Evolutionary conservation across 352 stramenopile species (phyloP), one percentile per base, ranked within the genome.

Genomic region (Blastocystis hominis): DNA sequence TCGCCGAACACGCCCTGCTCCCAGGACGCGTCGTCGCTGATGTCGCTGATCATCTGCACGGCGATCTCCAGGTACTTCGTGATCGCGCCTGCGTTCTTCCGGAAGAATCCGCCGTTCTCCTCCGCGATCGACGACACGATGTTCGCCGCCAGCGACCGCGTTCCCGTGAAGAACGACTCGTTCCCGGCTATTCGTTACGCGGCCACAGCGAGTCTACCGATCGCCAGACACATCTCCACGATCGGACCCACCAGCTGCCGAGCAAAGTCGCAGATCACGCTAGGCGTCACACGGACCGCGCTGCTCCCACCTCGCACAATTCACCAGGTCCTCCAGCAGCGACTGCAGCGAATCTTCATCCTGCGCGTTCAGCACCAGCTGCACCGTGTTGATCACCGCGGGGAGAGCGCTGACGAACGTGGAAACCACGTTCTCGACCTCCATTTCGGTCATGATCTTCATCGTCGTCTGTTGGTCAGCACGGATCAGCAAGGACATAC

Each of bases 101-200:
- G 68, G 68, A 78, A 78, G 68, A 78, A 78, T 30, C 68, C 68
- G 30, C 68, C 68, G 53, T 78, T 78, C 68, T 78, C 40, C 5
- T 38, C 9, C 20, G 68, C 68, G n/a, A 78, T 78, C 40, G 47
- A 17, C n/a, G 68, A 30, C 17, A 78, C 62, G 68, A 78, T 78
- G 53, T 78, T 20, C 24, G 68, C 68, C n/a, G 68, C 68, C 68
- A 78, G 46, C 5, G 44, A 63, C 7, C 68, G 68, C 10, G 40
- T 46, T 5, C 68, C 46, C 5, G 68, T 59, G 13, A 46, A 50
- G 24, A 56, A 55, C 0, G 24, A 30, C 2, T 2, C 40, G 68
- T 78, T 78, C n/a, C 55, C 36, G 9, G 20, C 55, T 63, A 63
- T 24, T 9, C 6, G 9, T 63, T 24, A 63, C 6, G 9, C 6